A percentile compares a stretch with the other conserved stretches of the same genome.
These are phyloP conservation scores for Pichia ethanolica DNA, from an alignment of 805 yeast species.

Conservation along the genomic window DNA sequence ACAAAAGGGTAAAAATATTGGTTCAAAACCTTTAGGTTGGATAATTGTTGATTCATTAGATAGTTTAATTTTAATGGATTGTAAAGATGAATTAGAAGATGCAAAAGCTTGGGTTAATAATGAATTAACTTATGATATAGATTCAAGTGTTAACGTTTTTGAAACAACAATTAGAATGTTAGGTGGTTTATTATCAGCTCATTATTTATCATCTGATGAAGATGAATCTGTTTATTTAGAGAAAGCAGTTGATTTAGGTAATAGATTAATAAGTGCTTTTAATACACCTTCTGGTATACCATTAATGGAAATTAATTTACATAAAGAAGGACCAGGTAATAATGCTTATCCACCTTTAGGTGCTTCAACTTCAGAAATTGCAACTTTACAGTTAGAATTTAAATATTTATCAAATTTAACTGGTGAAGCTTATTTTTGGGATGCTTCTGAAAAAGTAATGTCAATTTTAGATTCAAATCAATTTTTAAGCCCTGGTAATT, in stretches of 20 bases:
- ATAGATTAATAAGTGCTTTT: slow-evolving; percentile 63
- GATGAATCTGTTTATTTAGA: slow-evolving; percentile 45
- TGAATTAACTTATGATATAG: slow-evolving; percentile 62
- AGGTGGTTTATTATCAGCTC: slow-evolving; percentile 86
- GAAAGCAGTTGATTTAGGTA: slow-evolving; percentile 75
- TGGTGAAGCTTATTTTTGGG: slow-evolving; percentile 76
- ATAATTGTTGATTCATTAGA: slow-evolving; percentile 84
- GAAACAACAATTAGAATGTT: slow-evolving; percentile 94
- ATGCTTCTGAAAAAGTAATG: slow-evolving; percentile 67
- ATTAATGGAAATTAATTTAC: slow-evolving; percentile 67
- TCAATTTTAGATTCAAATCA: slow-evolving; percentile 56
- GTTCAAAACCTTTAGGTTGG: slow-evolving; percentile 83
- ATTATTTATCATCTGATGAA: slow-evolving; percentile 58
- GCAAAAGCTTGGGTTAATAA: slow-evolving; percentile 71
- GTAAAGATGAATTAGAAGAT: slow-evolving; percentile 49
- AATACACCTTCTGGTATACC: slow-evolving; percentile 65
- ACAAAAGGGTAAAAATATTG: slow-evolving; percentile 63
- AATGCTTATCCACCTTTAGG: slow-evolving; percentile 62
- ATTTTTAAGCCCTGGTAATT: slow-evolving; percentile 27
- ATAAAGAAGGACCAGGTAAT: slow-evolving; percentile 47
- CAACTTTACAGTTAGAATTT: slow-evolving; percentile 81
- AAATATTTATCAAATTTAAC: slow-evolving; percentile 75
- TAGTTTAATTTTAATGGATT: slow-evolving; percentile 71
- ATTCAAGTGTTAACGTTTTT: slow-evolving; percentile 72
- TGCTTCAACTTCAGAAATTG: slow-evolving; percentile 84